Base-by-base conservation (phyloP, 2,329 filamentous ascomycete genomes). In the Phaeosphaeriaceae sp. region DNA sequence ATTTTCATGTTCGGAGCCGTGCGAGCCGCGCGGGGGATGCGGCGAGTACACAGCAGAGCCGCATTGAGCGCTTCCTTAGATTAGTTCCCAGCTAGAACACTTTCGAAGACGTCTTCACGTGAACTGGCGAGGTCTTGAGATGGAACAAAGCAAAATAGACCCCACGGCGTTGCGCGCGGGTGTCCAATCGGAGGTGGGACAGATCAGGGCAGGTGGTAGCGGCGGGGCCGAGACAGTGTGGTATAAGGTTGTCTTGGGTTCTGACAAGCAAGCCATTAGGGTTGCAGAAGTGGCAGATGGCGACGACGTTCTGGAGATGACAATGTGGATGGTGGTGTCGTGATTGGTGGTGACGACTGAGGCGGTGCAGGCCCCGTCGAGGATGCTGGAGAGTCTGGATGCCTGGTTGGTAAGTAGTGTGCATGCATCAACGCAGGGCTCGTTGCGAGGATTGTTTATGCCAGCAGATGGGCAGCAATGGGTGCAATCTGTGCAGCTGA, bases 301-400 rank as follows among this genome's bases (percentile, higher is more conserved):
- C 51, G 40, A 54, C 47, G 58, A 57, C 56, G 58, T 69, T 70
- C 63, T 66, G 65, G 69, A 70, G 69, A 51, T 45, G 44, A 50
- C 27, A 63, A 40, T 54, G 51, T 52, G 27, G 49, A 53, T 36
- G 54, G 41, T 40, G 50, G 53, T 42, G 25, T 19, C 15, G 51
- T 62, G 49, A 65, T 66, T 66, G 63, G 60, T 50, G 47, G 25
- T 11, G 53, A 31, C 21, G 54, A 51, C 25, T 57, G 70, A 70
- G 71, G 71, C 71, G 66, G 70, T 72, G 71, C 69, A 69, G 69
- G 68, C 70, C 68, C 63, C 72, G 63, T 53, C 67, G 69, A 61
- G 58, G 66, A 51, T 44, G 54, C 41, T 44, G 45, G 31, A 42
- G 57, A 54, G 61, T 40, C 53, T 53, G 56, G 58, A 68, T 69